These are phyloP conservation scores for Colletotrichum sp. DNA, from an alignment of 2,329 filamentous ascomycete genomes.

Conservation along the genomic window DNA sequence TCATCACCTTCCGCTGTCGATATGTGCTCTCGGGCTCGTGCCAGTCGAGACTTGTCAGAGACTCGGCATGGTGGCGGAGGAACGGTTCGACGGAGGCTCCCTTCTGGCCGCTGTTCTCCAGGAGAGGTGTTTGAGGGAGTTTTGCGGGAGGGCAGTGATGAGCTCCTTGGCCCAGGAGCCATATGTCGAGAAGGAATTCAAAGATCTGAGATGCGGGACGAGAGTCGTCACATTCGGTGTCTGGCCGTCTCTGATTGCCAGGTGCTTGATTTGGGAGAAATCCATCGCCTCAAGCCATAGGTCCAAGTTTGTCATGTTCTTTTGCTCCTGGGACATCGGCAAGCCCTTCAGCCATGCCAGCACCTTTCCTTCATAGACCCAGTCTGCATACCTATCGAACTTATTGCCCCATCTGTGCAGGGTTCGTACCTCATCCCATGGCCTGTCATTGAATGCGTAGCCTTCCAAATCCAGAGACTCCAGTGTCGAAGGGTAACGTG, in stretches of 20 bases:
- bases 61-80: not conserved
- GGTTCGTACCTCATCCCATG: not conserved
- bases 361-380: not conserved
- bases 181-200: not conserved
- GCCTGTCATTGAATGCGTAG: not conserved
- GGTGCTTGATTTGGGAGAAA: not conserved
- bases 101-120: not conserved
- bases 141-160: not conserved
- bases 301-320: slow-evolving; percentile 2
- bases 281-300: slow-evolving; percentile 12
- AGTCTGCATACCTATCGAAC: not conserved
- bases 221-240: not conserved
- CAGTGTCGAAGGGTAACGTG: not conserved
- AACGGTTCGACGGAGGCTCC: not conserved
- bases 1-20: not conserved
- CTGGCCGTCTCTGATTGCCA: not conserved
- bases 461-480: slow-evolving; percentile 8
- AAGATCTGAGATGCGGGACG: not conserved
- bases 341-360: not conserved
- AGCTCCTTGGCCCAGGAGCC: not conserved
- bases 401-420: not conserved
- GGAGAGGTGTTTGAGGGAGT: not conserved
- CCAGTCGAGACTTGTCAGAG: slow-evolving; percentile 1
- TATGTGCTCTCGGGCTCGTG: not conserved
- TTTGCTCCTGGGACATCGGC: not conserved